Evolutionary conservation across 495 filamentous ascomycete species (phyloP), one percentile per base, ranked within the genome.

Genomic region (Penicillium lagena): DNA sequence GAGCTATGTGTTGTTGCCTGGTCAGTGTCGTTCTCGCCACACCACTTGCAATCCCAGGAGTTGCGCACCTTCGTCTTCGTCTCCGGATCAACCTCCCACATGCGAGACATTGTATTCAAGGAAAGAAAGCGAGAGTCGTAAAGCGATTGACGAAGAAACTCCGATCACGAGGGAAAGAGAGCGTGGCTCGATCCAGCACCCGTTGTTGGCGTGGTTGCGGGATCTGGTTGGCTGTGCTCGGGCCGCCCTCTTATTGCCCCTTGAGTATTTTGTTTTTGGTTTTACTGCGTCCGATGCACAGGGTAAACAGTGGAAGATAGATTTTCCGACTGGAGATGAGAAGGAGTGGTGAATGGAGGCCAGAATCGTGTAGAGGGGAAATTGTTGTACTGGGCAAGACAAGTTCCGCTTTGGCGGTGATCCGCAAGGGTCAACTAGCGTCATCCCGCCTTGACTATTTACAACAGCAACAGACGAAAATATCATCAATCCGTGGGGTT

Each of bases 61-160:
- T 7, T 43, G 27, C 60, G 40, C 72, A 95, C 90, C 82, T 96
- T 96, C 54, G 81, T 83, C 68, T 86, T 81, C 30, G 90, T 96
- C 71, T 96, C 90, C 13, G 91, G 90, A 68, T 97, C 91, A 50
- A 97, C 90, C 66, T 97, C 91, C 91, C 91, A 97, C 87, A 94
- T 90, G 59, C 77, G 79, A 51, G 70, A 72, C 71, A 74, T 74
- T 14, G 35, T 58, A 51, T 27, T 39, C 40, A 46, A 37, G 9
- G 35, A 15, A 12, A 39, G 2, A 42, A 36, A 17, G 6, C 13
- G n/a, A 41, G 9, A 31, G 34, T 37, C 14, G 33, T 22, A 22
- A 4, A 22, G 22, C 22, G 22, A 22, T 22, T 22, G 22, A 22
- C 4, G 4, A 22, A 22, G 22, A 4, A 22, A 22, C 22, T 4